These are phyloP conservation scores for Gossypium raimondii DNA, from an alignment of 345 rosid species.

Conservation along the genomic window DNA sequence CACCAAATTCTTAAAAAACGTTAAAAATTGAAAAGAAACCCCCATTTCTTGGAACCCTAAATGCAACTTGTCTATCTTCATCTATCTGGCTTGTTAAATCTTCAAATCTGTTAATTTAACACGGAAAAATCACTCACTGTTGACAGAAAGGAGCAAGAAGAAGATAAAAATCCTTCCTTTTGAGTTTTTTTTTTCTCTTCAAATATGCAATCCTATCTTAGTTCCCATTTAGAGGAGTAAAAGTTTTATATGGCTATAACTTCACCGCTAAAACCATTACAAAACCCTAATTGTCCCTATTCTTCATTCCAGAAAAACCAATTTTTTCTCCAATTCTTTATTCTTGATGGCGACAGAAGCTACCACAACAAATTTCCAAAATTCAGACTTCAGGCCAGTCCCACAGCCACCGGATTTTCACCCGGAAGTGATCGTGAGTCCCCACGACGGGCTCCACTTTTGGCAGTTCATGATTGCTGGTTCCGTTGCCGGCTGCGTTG, in stretches of 20 bases:
- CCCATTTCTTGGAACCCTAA: constrained; percentile 9
- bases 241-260: constrained; percentile 4
- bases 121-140: not conserved
- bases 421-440: constrained; percentile 38
- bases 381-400: constrained; percentile 60
- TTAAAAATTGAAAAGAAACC: constrained; percentile 5
- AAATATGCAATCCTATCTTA: not conserved
- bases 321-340: not conserved
- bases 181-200: not conserved
- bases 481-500: constrained; percentile 83
- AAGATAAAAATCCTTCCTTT: not conserved
- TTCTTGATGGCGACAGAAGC: constrained; percentile 60
- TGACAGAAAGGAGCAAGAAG: not conserved
- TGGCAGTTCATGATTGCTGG: constrained; percentile 98
- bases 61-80: not conserved
- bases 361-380: constrained; percentile 49
- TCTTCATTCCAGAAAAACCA: not conserved
- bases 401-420: constrained; percentile 60
- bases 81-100: not conserved
- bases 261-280: not conserved
- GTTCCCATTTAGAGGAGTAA: not conserved
- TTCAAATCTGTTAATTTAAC: not conserved
- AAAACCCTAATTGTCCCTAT: constrained; percentile 11
- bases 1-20: not conserved
- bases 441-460: constrained; percentile 64